Conservation (phyloP, 345 rosid species). For the Moringa oleifera region DNA sequence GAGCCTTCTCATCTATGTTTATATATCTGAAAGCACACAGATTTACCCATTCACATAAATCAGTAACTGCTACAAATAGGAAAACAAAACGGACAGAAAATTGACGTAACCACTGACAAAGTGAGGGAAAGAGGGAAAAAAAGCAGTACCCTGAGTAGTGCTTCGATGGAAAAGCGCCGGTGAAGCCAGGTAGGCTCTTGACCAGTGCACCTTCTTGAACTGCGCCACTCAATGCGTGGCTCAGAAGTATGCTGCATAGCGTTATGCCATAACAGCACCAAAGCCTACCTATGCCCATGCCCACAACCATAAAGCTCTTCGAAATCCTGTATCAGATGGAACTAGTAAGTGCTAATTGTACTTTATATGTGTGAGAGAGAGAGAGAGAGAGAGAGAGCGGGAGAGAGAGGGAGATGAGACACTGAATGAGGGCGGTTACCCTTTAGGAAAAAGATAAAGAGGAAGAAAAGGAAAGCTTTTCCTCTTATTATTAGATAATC, state of each 20-base stretch:
- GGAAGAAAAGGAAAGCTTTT: no score
- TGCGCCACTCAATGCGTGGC: neutral
- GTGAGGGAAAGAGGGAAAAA: no score
- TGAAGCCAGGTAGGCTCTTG: slow-evolving; percentile 29
- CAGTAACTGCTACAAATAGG: no score
- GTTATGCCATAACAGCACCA: neutral
- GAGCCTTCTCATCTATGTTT: slow-evolving; percentile 22
- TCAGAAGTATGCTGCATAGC: slow-evolving; percentile 10
- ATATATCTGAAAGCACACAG: slow-evolving; percentile 39
- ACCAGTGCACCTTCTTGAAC: slow-evolving; percentile 13
- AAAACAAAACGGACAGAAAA: neutral
- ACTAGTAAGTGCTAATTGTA: no score
- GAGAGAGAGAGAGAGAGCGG: neutral
- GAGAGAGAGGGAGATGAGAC: no score
- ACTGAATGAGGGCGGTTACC: no score
- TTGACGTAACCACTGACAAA: no score
- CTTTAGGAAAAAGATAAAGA: no score
- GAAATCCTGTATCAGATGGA: no score
- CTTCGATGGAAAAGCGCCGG: slow-evolving; percentile 34
- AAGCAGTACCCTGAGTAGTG: slow-evolving; percentile 36
- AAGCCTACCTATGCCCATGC: slow-evolving; percentile 10
- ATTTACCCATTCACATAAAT: no score
- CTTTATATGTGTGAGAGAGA: neutral
- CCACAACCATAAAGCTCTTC: no score
- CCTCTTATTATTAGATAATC: no score